These are phyloP conservation scores for Kodamaea fungicola DNA, from an alignment of 1,139 yeast genomes.

Conservation along the genomic window DNA sequence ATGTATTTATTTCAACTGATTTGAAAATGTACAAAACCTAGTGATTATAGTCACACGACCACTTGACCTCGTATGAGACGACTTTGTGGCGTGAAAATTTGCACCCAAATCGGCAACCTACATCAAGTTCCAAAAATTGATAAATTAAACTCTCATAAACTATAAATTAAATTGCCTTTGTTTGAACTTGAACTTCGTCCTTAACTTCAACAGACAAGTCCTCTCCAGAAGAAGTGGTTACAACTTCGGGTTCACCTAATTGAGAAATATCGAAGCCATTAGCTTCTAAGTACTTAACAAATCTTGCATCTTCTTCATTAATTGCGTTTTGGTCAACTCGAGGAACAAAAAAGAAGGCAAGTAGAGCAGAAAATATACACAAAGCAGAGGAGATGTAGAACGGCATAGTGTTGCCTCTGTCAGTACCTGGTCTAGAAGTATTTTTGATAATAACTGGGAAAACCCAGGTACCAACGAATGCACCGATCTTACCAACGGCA, in stretches of 20 bases:
- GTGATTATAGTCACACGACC: too few species aligned
- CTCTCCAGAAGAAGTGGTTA: constrained; percentile 1
- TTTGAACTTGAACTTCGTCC: constrained; percentile 4
- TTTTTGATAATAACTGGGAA: constrained; percentile 69
- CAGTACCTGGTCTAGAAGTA: constrained; percentile 36
- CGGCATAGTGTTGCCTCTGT: constrained; percentile 65
- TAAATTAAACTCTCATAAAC: background rate
- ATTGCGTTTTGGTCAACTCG: constrained; percentile 81
- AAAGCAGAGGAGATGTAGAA: constrained; percentile 79
- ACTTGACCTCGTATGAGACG: too few species aligned
- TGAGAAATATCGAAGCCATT: constrained; percentile 58
- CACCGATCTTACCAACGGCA: constrained; percentile 87
- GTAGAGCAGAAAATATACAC: constrained; percentile 66
- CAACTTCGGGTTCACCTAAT: constrained; percentile 34
- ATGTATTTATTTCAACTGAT: too few species aligned
- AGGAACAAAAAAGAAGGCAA: constrained; percentile 73
- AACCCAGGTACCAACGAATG: constrained; percentile 84
- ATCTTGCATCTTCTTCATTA: constrained; percentile 69
- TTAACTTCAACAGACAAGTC: constrained; percentile 5
- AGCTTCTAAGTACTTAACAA: constrained; percentile 57
- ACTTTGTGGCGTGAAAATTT: too few species aligned
- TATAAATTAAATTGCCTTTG: background rate
- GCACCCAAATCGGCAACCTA: too few species aligned
- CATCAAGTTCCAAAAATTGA: too few species aligned
- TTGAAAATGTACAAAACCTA: too few species aligned